Base-by-base conservation (phyloP, 768 basidiomycete genomes). In the Tylopilus sp. region DNA sequence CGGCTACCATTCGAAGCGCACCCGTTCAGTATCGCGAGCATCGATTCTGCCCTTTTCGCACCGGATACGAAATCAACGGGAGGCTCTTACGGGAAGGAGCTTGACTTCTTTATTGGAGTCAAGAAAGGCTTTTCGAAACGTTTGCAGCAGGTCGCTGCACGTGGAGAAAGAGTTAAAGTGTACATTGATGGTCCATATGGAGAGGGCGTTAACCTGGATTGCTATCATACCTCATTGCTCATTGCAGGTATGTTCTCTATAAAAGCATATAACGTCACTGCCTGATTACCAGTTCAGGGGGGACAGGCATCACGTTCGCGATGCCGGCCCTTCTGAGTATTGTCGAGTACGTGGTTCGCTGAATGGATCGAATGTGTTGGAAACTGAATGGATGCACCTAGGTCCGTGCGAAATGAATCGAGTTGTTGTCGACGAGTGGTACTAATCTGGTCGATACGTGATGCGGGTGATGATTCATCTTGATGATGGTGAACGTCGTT, bases 51-150 rank as follows among this genome's bases (percentile, higher is more conserved):
- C 3, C 47, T 62, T 9, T 59, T 54, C 30, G 40, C 47, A n/a
- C 23, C 52, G 18, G 57, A 53, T 20, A 11, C 39, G 3, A 47
- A 39, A 38, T 5, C 17, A 0, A 23, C 8, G n/a, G 52, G 36
- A 6, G 47, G 30, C 7, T 35, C 48, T 10, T 58, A 59, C 50
- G 52, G 56, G 38, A 73, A 71, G 52, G 71, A 79, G 31, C 62
- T 85, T 20, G 67, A 70, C 4, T 84, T 86, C 65, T 86, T 86
- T 44, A 67, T 86, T 44, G 72, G 79, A 31, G 79, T 80, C 6
- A 72, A 76, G 85, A 66, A 70, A 17, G 85, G 86, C 0, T 80
- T 85, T 64, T 86, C 85, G 0, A 69, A 70, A 57, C 69, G 72
- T 4, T 65, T 82, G 18, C 60, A 69, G 35, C 57, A 72, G 6